Percentiles rank a stretch among this genome's conserved stretches.
Evolutionary conservation across 228 moss, liverwort and hornwort species (phyloP).

Genomic region (Sphagnum fallax): DNA sequence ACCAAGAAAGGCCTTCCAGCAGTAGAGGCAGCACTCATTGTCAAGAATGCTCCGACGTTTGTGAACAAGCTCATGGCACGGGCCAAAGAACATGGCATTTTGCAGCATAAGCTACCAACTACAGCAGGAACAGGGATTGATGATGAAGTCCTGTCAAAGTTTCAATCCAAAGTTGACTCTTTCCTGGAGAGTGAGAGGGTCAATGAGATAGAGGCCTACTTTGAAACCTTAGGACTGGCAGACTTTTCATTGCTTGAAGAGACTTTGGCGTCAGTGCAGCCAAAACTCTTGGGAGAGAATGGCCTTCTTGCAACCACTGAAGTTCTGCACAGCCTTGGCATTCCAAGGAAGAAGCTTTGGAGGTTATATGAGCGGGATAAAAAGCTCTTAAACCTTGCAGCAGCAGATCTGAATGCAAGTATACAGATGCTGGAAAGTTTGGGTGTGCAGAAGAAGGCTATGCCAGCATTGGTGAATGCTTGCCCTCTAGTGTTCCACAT

Average conservation of each 20-base stretch:
- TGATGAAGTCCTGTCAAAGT: not conserved
- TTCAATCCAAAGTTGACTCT: not conserved
- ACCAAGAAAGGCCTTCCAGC: constrained; percentile 18
- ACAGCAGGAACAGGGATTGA: constrained; percentile 5
- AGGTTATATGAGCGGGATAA: constrained; percentile 26
- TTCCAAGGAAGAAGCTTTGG: constrained; percentile 25
- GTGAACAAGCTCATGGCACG: constrained; percentile 15
- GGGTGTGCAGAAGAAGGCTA: constrained; percentile 33
- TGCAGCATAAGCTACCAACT: not conserved
- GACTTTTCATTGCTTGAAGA: constrained; percentile 17
- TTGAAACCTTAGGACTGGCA: constrained; percentile 32
- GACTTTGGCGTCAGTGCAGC: constrained; percentile 16
- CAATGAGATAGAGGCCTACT: constrained; percentile 33
- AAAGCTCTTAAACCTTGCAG: constrained; percentile 25
- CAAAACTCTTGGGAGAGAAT: constrained; percentile 25
- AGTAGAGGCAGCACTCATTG: constrained; percentile 26
- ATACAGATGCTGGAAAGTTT: constrained; percentile 28
- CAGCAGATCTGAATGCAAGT: constrained; percentile 23
- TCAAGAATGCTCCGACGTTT: constrained; percentile 22
- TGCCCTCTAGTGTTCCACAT: constrained; percentile 10
- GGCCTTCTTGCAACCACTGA: constrained; percentile 33
- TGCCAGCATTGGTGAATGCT: constrained; percentile 33
- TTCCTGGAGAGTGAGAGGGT: constrained; percentile 14
- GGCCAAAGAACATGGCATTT: constrained; percentile 1
- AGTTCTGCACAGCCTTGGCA: constrained; percentile 29